Conservation (phyloP, 768 basidiomycete genomes). For the Leccinum disarticulatum region DNA sequence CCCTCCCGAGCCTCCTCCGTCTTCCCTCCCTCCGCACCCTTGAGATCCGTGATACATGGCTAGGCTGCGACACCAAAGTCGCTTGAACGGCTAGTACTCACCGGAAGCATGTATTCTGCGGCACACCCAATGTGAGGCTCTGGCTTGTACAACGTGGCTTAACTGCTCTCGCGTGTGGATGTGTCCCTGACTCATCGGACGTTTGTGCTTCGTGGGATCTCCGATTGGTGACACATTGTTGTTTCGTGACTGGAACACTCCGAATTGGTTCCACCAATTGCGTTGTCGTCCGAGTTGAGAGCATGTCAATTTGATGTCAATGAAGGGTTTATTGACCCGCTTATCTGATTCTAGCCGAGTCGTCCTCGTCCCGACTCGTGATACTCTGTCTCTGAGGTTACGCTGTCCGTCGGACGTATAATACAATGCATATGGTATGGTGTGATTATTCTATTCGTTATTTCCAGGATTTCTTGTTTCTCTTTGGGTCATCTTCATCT, state of each 20-base stretch:
- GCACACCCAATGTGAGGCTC: slow-evolving; percentile 16
- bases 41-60: slow-evolving; percentile 67
- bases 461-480: too few relatives aligned
- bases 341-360: background rate
- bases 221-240: slow-evolving; percentile 7
- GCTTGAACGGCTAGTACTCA: slow-evolving; percentile 26
- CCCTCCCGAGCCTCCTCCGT: slow-evolving; percentile 63
- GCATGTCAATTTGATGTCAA: background rate
- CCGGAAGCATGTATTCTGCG: slow-evolving; percentile 31
- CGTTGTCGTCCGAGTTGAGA: background rate
- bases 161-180: slow-evolving; percentile 15
- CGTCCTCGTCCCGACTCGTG: too few relatives aligned
- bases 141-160: slow-evolving; percentile 29
- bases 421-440: too few relatives aligned
- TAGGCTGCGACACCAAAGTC: slow-evolving; percentile 42
- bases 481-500: too few relatives aligned
- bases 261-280: too few relatives aligned
- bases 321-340: background rate
- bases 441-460: too few relatives aligned
- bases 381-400: too few relatives aligned
- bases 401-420: too few relatives aligned
- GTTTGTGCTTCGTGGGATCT: slow-evolving; percentile 25
- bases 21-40: slow-evolving; percentile 62
- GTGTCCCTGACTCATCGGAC: slow-evolving; percentile 17
- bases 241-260: background rate